These are phyloP conservation scores for Parascedosporium putredinis DNA, from an alignment of 2,329 filamentous ascomycete species.

Conservation along the genomic window DNA sequence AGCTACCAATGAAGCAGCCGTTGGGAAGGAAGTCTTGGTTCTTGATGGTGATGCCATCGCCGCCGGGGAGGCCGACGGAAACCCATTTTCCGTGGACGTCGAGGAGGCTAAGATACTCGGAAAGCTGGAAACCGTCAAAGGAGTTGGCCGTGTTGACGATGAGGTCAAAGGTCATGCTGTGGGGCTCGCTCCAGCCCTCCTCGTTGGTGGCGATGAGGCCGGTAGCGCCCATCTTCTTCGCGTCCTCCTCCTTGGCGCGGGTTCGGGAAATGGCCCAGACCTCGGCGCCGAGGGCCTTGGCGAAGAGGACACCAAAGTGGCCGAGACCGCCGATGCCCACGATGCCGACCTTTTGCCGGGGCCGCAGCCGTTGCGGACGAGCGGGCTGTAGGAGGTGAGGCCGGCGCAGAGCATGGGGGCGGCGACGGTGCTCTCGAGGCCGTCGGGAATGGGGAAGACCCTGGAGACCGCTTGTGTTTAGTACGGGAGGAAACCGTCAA, in stretches of 20 bases:
- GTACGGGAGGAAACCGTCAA: background rate
- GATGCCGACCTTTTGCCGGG: slow-evolving; percentile 66
- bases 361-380: slow-evolving; percentile 61
- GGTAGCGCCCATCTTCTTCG: slow-evolving; percentile 41
- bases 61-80: slow-evolving; percentile 69
- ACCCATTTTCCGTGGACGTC: slow-evolving; percentile 76
- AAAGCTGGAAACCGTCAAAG: slow-evolving; percentile 56
- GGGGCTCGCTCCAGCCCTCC: slow-evolving; percentile 37
- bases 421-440: slow-evolving; percentile 46
- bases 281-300: slow-evolving; percentile 49
- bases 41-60: slow-evolving; percentile 59
- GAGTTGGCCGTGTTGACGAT: slow-evolving; percentile 63
- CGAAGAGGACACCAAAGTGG: slow-evolving; percentile 57
- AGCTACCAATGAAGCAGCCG: slow-evolving; percentile 61
- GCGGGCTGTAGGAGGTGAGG: slow-evolving; percentile 64
- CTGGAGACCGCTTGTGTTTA: slow-evolving; percentile 17
- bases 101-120: slow-evolving; percentile 64
- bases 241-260: slow-evolving; percentile 44
- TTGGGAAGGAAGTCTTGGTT: slow-evolving; percentile 67
- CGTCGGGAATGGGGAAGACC: slow-evolving; percentile 62
- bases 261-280: slow-evolving; percentile 46
- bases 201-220: slow-evolving; percentile 47
- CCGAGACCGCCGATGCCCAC: slow-evolving; percentile 62
- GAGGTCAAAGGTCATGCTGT: slow-evolving; percentile 54
- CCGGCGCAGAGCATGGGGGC: slow-evolving; percentile 79